Base-by-base conservation (phyloP, 345 rosid species). In the Euphorbia peplus region DNA sequence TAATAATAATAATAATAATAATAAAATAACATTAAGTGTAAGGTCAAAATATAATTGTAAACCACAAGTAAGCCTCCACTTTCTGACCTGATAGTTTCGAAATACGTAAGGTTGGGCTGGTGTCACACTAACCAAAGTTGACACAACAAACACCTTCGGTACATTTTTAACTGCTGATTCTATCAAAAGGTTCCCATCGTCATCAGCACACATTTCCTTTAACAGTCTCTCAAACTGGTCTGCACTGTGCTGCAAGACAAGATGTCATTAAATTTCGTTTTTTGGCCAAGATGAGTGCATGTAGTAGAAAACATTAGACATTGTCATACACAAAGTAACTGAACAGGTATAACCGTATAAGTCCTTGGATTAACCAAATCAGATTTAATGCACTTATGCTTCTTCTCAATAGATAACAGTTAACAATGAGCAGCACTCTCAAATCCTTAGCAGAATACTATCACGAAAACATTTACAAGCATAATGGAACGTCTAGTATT, bases 171-270 rank as follows among this genome's bases (percentile, higher is more conserved):
- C 96, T 4, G 99, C 90, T 55, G 96, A 95, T 70, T 95, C 99
- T 81, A 95, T 95, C 73, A 95, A 76, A 37, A 92, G 83, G 75
- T 95, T 90, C 30, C 99, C 98, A 74, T 95, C 93, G 80, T 88
- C 98, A 80, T 92, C 91, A 55, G 91, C 88, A 82, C 99, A 95
- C 97, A 95, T 88, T 83, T 95, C 99, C 78, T 92, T 95, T 71
- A 95, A 80, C 82, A 92, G 80, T 71, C 90, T 88, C 86, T 95
- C 98, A 42, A 95, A 95, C 77, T 95, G 96, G 69, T 92, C 92
- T 83, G 98, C 98, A 80, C 96, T 92, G 81, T 95, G 99, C 99
- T 95, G 97, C 83, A 90, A 83, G 78, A 81, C 59, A 67, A 72
- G 72, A 77, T 71, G 70, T 75, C 77, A 78, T 66, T 73, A 32